Conservation (phyloP, 345 rosid species). For the Moringa oleifera region DNA sequence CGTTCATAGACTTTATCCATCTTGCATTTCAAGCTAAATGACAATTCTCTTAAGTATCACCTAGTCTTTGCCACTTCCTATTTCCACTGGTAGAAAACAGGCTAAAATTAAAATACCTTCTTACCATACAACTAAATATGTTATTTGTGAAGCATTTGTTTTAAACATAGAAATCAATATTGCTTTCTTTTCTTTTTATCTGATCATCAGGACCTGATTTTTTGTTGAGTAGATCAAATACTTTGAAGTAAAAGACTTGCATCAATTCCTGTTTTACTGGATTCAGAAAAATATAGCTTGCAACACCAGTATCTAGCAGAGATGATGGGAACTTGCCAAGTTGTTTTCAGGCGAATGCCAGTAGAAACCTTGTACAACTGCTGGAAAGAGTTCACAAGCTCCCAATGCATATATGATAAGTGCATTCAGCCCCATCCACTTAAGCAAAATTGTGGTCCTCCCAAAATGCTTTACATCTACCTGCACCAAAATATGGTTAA, state of each 20-base stretch:
- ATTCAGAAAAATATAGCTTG: neutral
- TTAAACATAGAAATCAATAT: no score
- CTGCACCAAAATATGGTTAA: constrained; percentile 30
- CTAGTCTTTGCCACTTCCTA: no score
- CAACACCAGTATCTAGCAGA: neutral
- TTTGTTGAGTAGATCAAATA: no score
- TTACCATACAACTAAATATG: no score
- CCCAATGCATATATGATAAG: constrained; percentile 46
- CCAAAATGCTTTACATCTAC: constrained; percentile 40
- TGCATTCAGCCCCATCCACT: constrained; percentile 69
- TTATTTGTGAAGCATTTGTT: no score
- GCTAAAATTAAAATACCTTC: no score
- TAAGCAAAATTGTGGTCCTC: constrained; percentile 31
- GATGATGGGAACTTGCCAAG: constrained; percentile 29
- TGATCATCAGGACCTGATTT: no score
- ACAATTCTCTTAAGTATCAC: neutral
- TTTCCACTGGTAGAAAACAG: no score
- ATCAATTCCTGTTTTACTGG: no score
- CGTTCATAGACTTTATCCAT: neutral
- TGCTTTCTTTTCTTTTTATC: no score
- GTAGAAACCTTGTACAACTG: constrained; percentile 49
- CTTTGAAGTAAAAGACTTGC: no score
- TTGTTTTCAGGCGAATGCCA: constrained; percentile 52
- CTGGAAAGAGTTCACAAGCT: constrained; percentile 47
- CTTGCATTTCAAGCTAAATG: neutral